Evolutionary conservation across 2,329 filamentous ascomycete species (phyloP), one percentile per base, ranked within the genome.

Genomic region (Colletotrichum chlorophyti): DNA sequence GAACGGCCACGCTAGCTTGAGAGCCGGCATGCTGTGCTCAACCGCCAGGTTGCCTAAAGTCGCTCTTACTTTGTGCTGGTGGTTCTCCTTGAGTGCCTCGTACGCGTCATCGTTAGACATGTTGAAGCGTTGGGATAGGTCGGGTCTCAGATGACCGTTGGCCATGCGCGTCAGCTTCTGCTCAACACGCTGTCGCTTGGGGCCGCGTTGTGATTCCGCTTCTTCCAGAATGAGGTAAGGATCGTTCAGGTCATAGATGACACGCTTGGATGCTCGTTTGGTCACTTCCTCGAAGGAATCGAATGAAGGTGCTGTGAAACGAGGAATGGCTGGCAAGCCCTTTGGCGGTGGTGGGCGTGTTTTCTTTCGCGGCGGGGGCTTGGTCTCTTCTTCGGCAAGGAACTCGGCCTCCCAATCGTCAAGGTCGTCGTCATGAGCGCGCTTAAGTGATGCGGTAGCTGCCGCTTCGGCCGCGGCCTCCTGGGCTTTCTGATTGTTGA

Each of bases 21-120:
- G 81, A 10, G 95, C 95, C 14, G 95, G 94, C 80, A 97, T 82
- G 72, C 91, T 93, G 76, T 99, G 95, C 72, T 99, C 95, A 37
- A 99, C 88, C n/a, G 90, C 88, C 62, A 97, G 86, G 69, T 93
- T 94, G 41, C 93, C 92, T 60, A 99, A 85, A 2, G 92, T 96
- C 49, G 93, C 95, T 65, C 95, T 88, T 61, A 99, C 91, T 74
- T 97, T 98, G 81, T 91, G 93, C 76, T 96, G 92, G 69, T 96
- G 93, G 69, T 97, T 98, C 73, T 97, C 93, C 74, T 98, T 98
- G 40, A 99, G 84, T 60, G 93, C 86, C 69, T 98, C 93, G 72
- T 99, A 99, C 2, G 93, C 93, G 58, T 95, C 90, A 68, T 99
- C 95, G 63, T 98, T 98, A 26, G 93, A 97, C 58, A 96, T 91